Percentiles rank a stretch among this genome's conserved stretches.
Conservation (phyloP, 176 grass and related monocot genomes). For the Carex kokanica region DNA sequence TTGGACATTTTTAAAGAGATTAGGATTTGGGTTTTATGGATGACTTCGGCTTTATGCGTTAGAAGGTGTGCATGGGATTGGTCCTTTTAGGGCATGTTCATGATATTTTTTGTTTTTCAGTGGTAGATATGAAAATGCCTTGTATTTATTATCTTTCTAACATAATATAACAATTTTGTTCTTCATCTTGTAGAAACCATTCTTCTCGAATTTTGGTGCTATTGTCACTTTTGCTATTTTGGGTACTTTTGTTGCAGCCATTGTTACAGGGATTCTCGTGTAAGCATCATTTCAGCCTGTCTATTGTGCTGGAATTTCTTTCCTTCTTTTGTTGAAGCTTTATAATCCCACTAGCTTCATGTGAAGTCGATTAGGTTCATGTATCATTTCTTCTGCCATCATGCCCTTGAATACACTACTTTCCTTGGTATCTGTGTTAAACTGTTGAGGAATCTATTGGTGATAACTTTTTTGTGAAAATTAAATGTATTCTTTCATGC, state of each 20-base stretch:
- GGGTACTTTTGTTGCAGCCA: conserved; percentile 87
- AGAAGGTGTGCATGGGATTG: not conserved
- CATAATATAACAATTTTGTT: not conserved
- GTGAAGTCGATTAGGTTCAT: not conserved
- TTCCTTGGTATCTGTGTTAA: not conserved
- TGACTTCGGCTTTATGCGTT: not conserved
- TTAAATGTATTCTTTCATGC: not conserved
- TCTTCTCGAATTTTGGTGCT: conserved; percentile 98
- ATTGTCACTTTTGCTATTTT: conserved; percentile 97
- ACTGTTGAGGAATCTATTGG: not conserved
- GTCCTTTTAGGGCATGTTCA: not conserved
- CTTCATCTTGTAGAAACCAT: conserved; percentile 69
- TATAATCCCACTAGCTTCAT: not conserved
- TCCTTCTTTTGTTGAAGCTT: not conserved
- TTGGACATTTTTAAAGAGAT: not conserved
- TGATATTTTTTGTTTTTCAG: not conserved
- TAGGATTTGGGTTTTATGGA: not conserved
- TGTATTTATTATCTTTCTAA: conserved; percentile 21
- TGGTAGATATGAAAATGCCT: not conserved
- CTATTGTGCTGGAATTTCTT: conserved; percentile 18
- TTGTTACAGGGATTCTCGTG: conserved; percentile 94
- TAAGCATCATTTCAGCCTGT: conserved; percentile 51
- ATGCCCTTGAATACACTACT: not conserved
- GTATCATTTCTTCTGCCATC: not conserved
- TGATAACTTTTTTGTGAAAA: not conserved